Evolutionary conservation across 257 asterid species (phyloP).

Genomic region (Linderniella brevidens): DNA sequence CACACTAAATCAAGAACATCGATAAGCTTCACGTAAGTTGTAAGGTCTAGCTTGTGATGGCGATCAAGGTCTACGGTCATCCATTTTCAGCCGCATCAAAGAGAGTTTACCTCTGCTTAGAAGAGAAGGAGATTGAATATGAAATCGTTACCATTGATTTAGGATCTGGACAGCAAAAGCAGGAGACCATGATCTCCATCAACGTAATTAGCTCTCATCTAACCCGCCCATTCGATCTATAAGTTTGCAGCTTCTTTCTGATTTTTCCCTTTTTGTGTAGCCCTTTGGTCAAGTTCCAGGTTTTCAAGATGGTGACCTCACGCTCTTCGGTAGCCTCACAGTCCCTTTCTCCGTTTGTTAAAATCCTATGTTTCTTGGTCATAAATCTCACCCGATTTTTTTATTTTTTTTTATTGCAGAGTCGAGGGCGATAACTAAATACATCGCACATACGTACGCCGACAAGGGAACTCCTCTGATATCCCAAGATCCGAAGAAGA

Average conservation of each 20-base stretch:
- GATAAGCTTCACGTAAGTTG: background rate
- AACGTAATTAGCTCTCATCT: slow-evolving; percentile 6
- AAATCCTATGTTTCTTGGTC: background rate
- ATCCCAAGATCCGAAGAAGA: slow-evolving; percentile 24
- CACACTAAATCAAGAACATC: background rate
- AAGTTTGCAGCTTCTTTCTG: background rate
- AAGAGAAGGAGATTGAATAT: slow-evolving; percentile 10
- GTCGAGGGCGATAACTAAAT: slow-evolving; percentile 49
- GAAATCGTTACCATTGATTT: slow-evolving; percentile 8
- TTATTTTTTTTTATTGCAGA: slow-evolving; percentile 18
- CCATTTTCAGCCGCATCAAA: slow-evolving; percentile 7
- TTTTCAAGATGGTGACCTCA: slow-evolving; percentile 6
- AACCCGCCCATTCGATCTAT: background rate
- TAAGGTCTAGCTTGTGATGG: slow-evolving; percentile 1
- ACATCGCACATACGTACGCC: slow-evolving; percentile 28
- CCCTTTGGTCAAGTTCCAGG: slow-evolving; percentile 6
- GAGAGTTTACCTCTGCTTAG: slow-evolving; percentile 6
- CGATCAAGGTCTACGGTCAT: slow-evolving; percentile 11
- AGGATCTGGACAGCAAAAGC: slow-evolving; percentile 8
- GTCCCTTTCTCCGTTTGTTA: no score
- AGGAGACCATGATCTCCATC: slow-evolving; percentile 6
- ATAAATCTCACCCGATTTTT: background rate
- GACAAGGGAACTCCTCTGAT: slow-evolving; percentile 28
- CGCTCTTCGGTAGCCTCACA: background rate
- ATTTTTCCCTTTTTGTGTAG: background rate